Base-by-base conservation (phyloP, 495 filamentous ascomycete species). In the Staphylotrichum tortipilum region DNA sequence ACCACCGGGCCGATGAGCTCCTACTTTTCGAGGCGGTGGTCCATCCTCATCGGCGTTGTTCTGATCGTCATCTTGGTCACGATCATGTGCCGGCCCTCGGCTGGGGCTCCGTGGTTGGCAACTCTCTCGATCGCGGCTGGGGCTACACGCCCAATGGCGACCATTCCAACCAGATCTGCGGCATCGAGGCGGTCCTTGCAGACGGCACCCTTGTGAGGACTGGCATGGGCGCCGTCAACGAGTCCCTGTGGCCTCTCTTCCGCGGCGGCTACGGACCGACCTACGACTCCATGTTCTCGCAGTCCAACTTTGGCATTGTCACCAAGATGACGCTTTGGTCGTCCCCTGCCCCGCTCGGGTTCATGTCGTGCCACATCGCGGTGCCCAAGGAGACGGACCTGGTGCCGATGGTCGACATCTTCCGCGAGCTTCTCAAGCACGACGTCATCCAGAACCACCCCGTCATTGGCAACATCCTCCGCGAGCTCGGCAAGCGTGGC, bases 231-330 rank as follows among this genome's bases (percentile, higher is more conserved):
- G 11, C 52, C 78, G 48, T 70, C 74, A 0, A 48, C 50, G 67
- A 72, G 70, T 42, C 62, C 65, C 10, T 68, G 0, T 76, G 71
- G 72, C 75, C 77, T 49, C 63, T 70, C 1, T 82, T 80, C 51
- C 68, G 71, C 4, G 72, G 77, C 41, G 76, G 72, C 4, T 81
- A 77, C 54, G 79, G 79, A 2, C 79, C 79, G 3, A 68, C 71
- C 30, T 65, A 67, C 23, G 78, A 82, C 55, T 47, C 75, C 23
- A 69, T 81, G 44, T 83, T 83, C 61, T 67, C 70, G 1, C 79
- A 83, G 56, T 70, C 62, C 54, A 78, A 74, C 55, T 68, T 76
- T 38, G 79, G 78, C 18, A 80, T 83, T 40, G 76, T 81, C 2
- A 73, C 68, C 1, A 80, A 81, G 61, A 76, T 83, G 71, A 62